These are phyloP conservation scores for Lentinula detonsa DNA, from an alignment of 768 basidiomycete species.

Conservation along the genomic window DNA sequence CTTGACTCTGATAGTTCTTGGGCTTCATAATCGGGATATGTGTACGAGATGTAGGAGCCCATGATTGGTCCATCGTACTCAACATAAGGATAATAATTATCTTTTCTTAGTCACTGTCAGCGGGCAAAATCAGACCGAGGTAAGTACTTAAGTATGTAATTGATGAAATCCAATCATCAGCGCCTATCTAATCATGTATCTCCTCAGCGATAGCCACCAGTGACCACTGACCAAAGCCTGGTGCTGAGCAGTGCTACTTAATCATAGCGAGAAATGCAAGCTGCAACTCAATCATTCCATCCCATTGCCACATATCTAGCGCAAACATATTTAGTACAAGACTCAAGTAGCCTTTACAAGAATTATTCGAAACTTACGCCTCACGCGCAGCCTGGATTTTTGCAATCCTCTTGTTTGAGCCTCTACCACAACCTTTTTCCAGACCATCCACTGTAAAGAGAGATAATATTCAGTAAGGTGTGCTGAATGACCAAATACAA, in stretches of 20 bases:
- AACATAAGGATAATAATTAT: no score
- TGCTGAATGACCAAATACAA: background rate
- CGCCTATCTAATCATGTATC: no score
- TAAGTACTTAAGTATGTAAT: background rate
- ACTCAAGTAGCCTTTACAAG: background rate
- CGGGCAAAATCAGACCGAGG: background rate
- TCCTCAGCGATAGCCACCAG: no score
- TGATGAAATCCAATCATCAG: no score
- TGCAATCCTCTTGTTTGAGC: background rate
- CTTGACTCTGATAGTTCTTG: background rate
- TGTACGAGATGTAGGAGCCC: conserved; percentile 1
- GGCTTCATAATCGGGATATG: background rate
- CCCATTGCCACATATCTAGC: background rate
- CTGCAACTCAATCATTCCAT: background rate
- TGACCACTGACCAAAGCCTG: no score
- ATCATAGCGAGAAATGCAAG: no score
- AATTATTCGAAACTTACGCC: background rate
- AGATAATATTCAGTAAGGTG: background rate
- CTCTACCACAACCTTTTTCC: background rate
- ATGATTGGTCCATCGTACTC: background rate
- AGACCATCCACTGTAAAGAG: background rate
- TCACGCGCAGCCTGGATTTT: background rate
- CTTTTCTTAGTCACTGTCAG: background rate
- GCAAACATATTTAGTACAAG: background rate
- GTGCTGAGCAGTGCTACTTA: no score